Percentiles rank a stretch among this genome's conserved stretches.
These are phyloP conservation scores for Colletotrichum filicis DNA, from an alignment of 2,329 filamentous ascomycete genomes.

Conservation along the genomic window DNA sequence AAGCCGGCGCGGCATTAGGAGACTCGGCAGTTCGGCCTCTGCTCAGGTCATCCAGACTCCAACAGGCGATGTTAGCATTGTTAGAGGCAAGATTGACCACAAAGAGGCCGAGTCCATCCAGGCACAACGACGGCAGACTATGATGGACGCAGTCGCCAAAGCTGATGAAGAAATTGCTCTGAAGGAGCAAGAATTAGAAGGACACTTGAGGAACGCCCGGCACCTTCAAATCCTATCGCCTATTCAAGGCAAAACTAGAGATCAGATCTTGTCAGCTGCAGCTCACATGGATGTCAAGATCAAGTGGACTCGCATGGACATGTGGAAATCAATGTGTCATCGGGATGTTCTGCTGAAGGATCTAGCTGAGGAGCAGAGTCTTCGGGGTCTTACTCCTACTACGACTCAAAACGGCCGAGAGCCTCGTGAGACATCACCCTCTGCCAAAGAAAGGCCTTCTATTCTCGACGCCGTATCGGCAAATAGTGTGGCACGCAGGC, in stretches of 20 bases:
- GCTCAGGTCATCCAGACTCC: slow-evolving; percentile 74
- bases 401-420: slow-evolving; percentile 19
- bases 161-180: slow-evolving; percentile 81
- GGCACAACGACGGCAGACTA: slow-evolving; percentile 82
- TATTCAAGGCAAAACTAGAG: slow-evolving; percentile 89
- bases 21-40: slow-evolving; percentile 73
- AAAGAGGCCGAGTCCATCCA: slow-evolving; percentile 90
- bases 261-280: slow-evolving; percentile 86
- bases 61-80: slow-evolving; percentile 78
- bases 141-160: slow-evolving; percentile 85
- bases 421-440: slow-evolving; percentile 23
- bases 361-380: slow-evolving; percentile 72
- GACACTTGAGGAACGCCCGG: slow-evolving; percentile 86
- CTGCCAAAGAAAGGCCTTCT: slow-evolving; percentile 9
- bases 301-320: slow-evolving; percentile 94
- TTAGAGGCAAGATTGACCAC: slow-evolving; percentile 78
- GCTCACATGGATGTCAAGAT: slow-evolving; percentile 87
- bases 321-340: slow-evolving; percentile 92
- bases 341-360: slow-evolving; percentile 88
- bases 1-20: slow-evolving; percentile 75
- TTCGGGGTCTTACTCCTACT: slow-evolving; percentile 12
- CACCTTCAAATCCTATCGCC: slow-evolving; percentile 91
- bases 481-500: slow-evolving; percentile 17
- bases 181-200: slow-evolving; percentile 82
- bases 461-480: slow-evolving; percentile 20